A percentile compares a stretch with the other conserved stretches of the same genome.
Evolutionary conservation across 805 yeast genomes (phyloP).

Genomic region (Torulaspora quercuum): DNA sequence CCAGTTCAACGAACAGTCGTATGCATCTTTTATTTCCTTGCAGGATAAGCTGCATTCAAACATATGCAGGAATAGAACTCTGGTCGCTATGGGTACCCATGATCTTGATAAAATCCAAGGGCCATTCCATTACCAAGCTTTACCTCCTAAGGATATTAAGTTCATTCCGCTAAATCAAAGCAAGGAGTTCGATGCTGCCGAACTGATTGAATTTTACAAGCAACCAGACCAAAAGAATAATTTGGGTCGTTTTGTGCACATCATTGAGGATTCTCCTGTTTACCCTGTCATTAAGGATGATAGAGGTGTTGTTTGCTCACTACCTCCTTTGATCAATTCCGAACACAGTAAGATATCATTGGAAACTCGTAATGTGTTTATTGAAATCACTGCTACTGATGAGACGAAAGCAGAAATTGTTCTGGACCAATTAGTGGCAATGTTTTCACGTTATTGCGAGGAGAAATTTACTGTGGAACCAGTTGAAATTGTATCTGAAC

Average conservation of each 20-base stretch:
- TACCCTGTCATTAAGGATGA: constrained; percentile 87
- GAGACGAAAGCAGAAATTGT: constrained; percentile 92
- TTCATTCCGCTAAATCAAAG: constrained; percentile 75
- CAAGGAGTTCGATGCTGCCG: constrained; percentile 65
- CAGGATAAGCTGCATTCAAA: constrained; percentile 96
- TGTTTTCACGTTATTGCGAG: constrained; percentile 86
- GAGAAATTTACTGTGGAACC: constrained; percentile 88
- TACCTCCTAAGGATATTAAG: constrained; percentile 70
- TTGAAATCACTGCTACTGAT: constrained; percentile 94
- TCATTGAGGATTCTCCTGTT: constrained; percentile 82
- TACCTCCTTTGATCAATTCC: constrained; percentile 97
- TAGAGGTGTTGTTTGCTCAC: constrained; percentile 71
- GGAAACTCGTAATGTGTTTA: constrained; percentile 81
- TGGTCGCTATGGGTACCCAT: constrained; percentile 98
- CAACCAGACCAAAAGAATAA: constrained; percentile 74
- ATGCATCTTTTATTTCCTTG: constrained; percentile 90
- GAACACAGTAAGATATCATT: constrained; percentile 83
- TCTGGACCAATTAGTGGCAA: constrained; percentile 85
- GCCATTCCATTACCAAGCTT: constrained; percentile 85
- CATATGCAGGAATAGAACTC: constrained; percentile 92
- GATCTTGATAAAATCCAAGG: constrained; percentile 77
- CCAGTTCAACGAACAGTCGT: constrained; percentile 74
- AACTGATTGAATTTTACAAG: constrained; percentile 79
- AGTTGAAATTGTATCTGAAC: constrained; percentile 76
- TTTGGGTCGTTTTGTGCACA: constrained; percentile 81